Evolutionary conservation across 371 early-diverging fungal genomes (phyloP).

Genomic region (Haplosporangium sp.): DNA sequence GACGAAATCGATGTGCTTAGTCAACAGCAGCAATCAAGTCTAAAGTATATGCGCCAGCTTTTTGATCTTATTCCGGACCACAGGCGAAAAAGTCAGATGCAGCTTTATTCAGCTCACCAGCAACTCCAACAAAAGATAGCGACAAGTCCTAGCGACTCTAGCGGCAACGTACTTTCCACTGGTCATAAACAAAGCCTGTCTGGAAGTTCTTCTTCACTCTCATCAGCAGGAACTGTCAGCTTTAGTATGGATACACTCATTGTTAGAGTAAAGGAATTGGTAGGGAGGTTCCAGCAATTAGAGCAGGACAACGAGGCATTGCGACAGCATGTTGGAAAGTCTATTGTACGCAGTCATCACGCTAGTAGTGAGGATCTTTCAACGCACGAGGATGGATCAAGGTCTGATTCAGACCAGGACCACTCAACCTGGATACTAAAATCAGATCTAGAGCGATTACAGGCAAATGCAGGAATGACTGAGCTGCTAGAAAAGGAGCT

Average conservation of each 20-base stretch:
- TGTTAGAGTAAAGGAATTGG: conserved; percentile 37
- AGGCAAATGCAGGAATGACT: conserved; percentile 39
- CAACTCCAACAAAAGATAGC: conserved; percentile 30
- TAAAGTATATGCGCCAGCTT: conserved; percentile 45
- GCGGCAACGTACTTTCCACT: neutral
- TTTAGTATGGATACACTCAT: conserved; percentile 50
- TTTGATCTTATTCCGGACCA: conserved; percentile 44
- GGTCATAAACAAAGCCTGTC: conserved; percentile 19
- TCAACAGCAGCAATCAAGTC: conserved; percentile 38
- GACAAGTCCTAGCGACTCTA: neutral
- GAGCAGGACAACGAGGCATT: conserved; percentile 31
- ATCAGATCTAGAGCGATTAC: conserved; percentile 42
- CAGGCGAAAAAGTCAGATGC: conserved; percentile 34
- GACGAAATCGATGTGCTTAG: conserved; percentile 43
- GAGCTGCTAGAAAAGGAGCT: conserved; percentile 43
- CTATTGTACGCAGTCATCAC: conserved; percentile 1
- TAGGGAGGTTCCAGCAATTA: conserved; percentile 19
- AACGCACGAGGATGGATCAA: neutral
- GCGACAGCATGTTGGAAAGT: conserved; percentile 7
- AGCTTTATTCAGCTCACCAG: conserved; percentile 26
- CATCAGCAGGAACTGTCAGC: conserved; percentile 13
- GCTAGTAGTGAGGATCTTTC: neutral
- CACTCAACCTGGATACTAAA: conserved; percentile 34
- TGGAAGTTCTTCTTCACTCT: conserved; percentile 14
- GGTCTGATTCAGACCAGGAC: neutral